phyloP scores from a whole-genome alignment of 257 asterid species.

The Nicotiana otophora region DNA sequence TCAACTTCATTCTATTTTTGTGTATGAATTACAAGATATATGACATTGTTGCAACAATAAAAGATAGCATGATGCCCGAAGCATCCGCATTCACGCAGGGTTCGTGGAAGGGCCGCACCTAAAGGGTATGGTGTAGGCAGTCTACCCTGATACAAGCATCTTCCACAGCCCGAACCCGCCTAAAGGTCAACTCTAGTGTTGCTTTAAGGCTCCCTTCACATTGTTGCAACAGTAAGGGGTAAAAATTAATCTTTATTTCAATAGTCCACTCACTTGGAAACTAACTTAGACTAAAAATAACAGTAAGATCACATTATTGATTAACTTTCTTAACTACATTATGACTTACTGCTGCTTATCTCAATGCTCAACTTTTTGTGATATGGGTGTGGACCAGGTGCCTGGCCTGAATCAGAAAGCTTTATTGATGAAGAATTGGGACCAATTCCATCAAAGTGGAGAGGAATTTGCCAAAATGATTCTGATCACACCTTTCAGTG shows the following conservation, averaged over 20 bases:
- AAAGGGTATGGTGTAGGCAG: too few relatives aligned
- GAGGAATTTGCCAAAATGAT: conserved; percentile 67
- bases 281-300: neutral
- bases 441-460: conserved; percentile 82
- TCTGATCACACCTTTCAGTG: conserved; percentile 61
- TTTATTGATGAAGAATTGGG: conserved; percentile 63
- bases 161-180: too few relatives aligned
- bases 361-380: neutral
- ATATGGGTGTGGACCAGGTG: conserved; percentile 43
- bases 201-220: too few relatives aligned
- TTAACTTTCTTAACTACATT: neutral
- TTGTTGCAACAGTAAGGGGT: too few relatives aligned
- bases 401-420: conserved; percentile 87
- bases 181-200: too few relatives aligned
- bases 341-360: neutral
- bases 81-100: too few relatives aligned
- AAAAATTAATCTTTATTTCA: neutral
- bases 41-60: neutral
- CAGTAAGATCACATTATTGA: neutral
- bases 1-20: neutral
- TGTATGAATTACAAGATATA: neutral
- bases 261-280: neutral
- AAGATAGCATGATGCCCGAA: too few relatives aligned
- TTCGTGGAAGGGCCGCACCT: too few relatives aligned
- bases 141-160: too few relatives aligned